A percentile compares a stretch with the other conserved stretches of the same genome.
Conservation (phyloP, 1,284 basidiomycete genomes). For the Apiotrichum akiyoshidainum region DNA sequence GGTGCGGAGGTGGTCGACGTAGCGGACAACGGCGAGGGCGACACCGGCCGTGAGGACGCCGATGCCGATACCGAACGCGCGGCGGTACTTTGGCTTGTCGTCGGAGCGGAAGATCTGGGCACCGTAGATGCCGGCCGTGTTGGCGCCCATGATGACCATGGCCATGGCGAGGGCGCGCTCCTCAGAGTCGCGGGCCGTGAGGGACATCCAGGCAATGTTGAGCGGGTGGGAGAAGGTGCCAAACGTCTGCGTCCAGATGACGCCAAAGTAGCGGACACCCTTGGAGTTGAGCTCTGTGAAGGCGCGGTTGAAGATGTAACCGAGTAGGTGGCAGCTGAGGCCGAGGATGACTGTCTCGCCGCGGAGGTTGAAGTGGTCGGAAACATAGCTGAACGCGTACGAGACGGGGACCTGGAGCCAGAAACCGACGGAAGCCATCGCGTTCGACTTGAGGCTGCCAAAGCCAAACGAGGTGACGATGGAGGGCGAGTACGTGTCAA, state of each 20-base stretch:
- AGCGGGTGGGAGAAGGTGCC: slow-evolving; percentile 36
- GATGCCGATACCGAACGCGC: slow-evolving; percentile 31
- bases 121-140: slow-evolving; percentile 36
- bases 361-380: slow-evolving; percentile 31
- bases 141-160: slow-evolving; percentile 35
- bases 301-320: slow-evolving; percentile 31
- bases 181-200: slow-evolving; percentile 26
- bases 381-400: slow-evolving; percentile 28
- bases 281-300: slow-evolving; percentile 21
- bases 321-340: slow-evolving; percentile 27
- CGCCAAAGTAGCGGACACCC: slow-evolving; percentile 24
- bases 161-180: slow-evolving; percentile 33
- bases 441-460: slow-evolving; percentile 27
- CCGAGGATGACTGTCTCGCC: slow-evolving; percentile 30
- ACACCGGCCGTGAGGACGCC: slow-evolving; percentile 27
- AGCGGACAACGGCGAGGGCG: slow-evolving; percentile 21
- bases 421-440: slow-evolving; percentile 34
- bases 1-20: slow-evolving; percentile 9
- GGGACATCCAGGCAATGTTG: slow-evolving; percentile 33
- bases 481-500: slow-evolving; percentile 38
- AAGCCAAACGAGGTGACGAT: slow-evolving; percentile 40
- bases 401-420: slow-evolving; percentile 37
- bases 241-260: slow-evolving; percentile 33
- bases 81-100: slow-evolving; percentile 34
- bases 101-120: slow-evolving; percentile 37